Evolutionary conservation across 2,329 filamentous ascomycete species (phyloP).

Genomic region (Xylariaceae sp.): DNA sequence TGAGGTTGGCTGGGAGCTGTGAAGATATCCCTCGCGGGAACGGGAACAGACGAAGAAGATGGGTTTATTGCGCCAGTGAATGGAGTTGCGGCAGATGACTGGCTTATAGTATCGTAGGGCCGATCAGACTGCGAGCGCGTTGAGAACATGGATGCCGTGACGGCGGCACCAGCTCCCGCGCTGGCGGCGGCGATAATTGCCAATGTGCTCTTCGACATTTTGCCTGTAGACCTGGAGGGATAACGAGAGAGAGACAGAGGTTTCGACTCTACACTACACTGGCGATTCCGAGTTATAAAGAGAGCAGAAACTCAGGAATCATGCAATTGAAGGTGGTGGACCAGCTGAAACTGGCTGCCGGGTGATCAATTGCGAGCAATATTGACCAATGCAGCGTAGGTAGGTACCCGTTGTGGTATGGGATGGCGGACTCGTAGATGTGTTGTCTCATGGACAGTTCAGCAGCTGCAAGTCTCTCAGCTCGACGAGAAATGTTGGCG

Average conservation of each 20-base stretch:
- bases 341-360: constrained; percentile 21
- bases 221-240: constrained; percentile 23
- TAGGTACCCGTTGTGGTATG: constrained; percentile 27
- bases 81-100: constrained; percentile 35
- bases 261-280: constrained; percentile 8
- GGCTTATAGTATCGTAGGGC: constrained; percentile 35
- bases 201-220: constrained; percentile 74
- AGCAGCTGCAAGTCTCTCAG: too few relatives aligned
- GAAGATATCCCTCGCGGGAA: constrained; percentile 57
- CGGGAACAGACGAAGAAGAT: constrained; percentile 35
- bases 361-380: constrained; percentile 23
- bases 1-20: constrained; percentile 30
- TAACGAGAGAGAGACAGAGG: constrained; percentile 9
- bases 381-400: constrained; percentile 24
- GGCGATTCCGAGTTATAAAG: constrained; percentile 22
- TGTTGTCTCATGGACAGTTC: too few relatives aligned
- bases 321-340: constrained; percentile 6
- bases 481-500: too few relatives aligned
- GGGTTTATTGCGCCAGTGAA: constrained; percentile 32
- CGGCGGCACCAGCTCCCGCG: constrained; percentile 69
- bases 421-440: constrained; percentile 1
- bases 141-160: constrained; percentile 64
- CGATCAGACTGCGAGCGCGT: constrained; percentile 41
- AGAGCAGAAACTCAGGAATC: constrained; percentile 1
- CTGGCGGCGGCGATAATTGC: constrained; percentile 71